Evolutionary conservation across 805 yeast genomes (phyloP), one percentile per base, ranked within the genome.

Genomic region (Cyberlindnera nakhonratchasimensis): DNA sequence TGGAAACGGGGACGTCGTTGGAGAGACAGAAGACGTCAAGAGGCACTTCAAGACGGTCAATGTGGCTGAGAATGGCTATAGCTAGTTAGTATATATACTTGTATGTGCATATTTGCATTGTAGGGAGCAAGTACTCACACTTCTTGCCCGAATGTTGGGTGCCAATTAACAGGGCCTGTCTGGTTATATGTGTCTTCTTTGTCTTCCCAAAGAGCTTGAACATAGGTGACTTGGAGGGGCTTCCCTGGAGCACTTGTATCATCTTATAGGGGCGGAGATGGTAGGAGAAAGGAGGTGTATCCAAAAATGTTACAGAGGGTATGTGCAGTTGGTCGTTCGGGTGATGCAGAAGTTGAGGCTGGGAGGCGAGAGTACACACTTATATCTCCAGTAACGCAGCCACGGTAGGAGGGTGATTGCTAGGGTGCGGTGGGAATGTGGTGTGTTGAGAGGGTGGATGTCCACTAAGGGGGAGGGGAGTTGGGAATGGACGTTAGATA

Each of bases 231-330:
- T 25, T 45, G 17, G 46, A 23, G 9, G 50, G 52, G 19, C 43
- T 40, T 4, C 48, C 55, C 32, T 47, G 55, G 11, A 52, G 42
- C 14, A 52, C 38, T 40, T 50, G 55, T 4, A 52, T 52, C 52
- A 43, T 49, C 14, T 13, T 12, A 26, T 26, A 12, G 9, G 29
- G n/a, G n/a, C n/a, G n/a, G n/a, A n/a, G n/a, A n/a, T n/a, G n/a
- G n/a, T n/a, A n/a, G n/a, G n/a, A n/a, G n/a, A n/a, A n/a, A n/a
- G n/a, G n/a, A n/a, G n/a, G n/a, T n/a, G n/a, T n/a, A n/a, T n/a
- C n/a, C n/a, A n/a, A n/a, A n/a, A n/a, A n/a, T n/a, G n/a, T n/a
- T n/a, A n/a, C n/a, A n/a, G n/a, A n/a, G n/a, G n/a, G n/a, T n/a
- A n/a, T n/a, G n/a, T n/a, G n/a, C n/a, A n/a, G n/a, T n/a, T n/a